These are phyloP conservation scores for Metschnikowia cubensis DNA, from an alignment of 805 yeast species.

Conservation along the genomic window DNA sequence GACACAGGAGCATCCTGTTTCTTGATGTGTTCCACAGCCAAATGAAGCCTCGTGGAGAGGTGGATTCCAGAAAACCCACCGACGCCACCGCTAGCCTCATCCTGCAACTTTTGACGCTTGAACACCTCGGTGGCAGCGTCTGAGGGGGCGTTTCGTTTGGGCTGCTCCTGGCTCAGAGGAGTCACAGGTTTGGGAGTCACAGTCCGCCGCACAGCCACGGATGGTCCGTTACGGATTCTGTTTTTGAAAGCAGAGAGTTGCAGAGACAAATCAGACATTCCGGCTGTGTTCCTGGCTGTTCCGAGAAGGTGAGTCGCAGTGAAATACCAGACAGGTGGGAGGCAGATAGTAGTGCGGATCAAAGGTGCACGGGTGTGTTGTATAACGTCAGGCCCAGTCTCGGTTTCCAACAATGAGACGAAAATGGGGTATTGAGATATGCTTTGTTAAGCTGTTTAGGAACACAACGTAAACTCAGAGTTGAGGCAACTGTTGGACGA, in stretches of 20 bases:
- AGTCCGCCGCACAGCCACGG: conserved; percentile 28
- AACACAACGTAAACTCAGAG: conserved; percentile 28
- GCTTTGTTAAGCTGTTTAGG: too few relatives aligned
- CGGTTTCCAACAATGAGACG: too few relatives aligned
- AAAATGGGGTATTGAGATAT: too few relatives aligned
- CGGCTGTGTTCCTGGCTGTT: not conserved
- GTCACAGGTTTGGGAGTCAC: conserved; percentile 23
- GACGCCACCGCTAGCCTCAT: conserved; percentile 6
- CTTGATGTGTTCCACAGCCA: conserved; percentile 90
- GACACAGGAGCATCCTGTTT: conserved; percentile 65
- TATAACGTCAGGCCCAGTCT: not conserved
- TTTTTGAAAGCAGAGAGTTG: conserved; percentile 45
- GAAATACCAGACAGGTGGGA: not conserved
- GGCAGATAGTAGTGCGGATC: not conserved
- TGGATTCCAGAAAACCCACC: conserved; percentile 49
- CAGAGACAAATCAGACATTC: conserved; percentile 37
- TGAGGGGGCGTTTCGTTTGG: conserved; percentile 17
- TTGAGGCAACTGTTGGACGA: conserved; percentile 34
- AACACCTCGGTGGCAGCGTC: conserved; percentile 28
- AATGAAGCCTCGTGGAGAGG: conserved; percentile 78
- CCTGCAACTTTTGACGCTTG: conserved; percentile 31
- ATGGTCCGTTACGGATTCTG: conserved; percentile 42
- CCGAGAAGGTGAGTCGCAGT: not conserved
- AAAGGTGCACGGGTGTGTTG: not conserved
- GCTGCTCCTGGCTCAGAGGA: conserved; percentile 8